A percentile compares a stretch with the other conserved stretches of the same genome.
These are phyloP conservation scores for Fallopia convolvulus DNA, from an alignment of 148 eudicot genomes.

Conservation along the genomic window DNA sequence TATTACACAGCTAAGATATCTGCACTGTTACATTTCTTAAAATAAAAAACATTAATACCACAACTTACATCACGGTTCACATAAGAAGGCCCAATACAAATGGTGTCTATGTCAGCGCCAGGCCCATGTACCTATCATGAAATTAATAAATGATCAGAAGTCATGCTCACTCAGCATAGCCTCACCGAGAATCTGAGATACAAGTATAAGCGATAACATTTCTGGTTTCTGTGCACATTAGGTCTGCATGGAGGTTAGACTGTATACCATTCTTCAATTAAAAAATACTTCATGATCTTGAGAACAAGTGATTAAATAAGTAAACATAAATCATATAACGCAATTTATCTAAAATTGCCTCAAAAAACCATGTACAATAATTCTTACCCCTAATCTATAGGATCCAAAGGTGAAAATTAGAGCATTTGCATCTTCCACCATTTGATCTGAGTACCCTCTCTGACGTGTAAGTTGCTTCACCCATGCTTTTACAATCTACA, in stretches of 20 bases:
- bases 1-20: background rate
- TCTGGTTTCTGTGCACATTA: background rate
- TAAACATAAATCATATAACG: background rate
- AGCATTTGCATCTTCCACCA: conserved; percentile 43
- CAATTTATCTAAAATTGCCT: background rate
- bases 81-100: conserved; percentile 49
- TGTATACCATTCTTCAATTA: background rate
- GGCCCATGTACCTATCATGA: conserved; percentile 45
- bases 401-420: conserved; percentile 40
- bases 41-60: background rate
- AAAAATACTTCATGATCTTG: background rate
- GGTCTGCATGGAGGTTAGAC: background rate
- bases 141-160: background rate
- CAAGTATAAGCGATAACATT: background rate
- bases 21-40: background rate
- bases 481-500: conserved; percentile 38
- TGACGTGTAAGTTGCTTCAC: conserved; percentile 38
- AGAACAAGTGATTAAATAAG: background rate
- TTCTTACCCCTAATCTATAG: conserved; percentile 39
- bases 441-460: conserved; percentile 36
- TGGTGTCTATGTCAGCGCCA: conserved; percentile 51
- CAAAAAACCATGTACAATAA: background rate
- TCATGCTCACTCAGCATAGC: background rate
- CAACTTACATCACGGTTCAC: conserved; percentile 35
- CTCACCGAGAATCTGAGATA: background rate